These are phyloP conservation scores for Paecilomyces sp. DNA, from an alignment of 2,329 filamentous ascomycete genomes.

Conservation along the genomic window DNA sequence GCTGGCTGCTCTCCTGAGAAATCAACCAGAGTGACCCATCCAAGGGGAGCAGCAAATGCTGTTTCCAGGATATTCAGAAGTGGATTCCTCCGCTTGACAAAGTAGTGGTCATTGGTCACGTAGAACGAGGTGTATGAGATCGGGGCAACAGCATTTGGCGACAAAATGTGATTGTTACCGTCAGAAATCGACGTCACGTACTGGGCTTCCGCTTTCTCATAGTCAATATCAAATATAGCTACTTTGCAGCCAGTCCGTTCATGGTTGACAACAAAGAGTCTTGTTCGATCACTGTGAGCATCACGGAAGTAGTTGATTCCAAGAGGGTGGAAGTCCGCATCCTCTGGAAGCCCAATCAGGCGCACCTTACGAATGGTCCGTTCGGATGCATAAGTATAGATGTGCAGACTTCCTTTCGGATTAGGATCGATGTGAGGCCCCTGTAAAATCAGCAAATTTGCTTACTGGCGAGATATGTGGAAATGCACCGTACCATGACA, in stretches of 20 bases:
- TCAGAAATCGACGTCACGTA: conserved; percentile 9
- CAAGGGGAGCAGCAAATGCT: conserved; percentile 5
- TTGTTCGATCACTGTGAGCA: conserved; percentile 1
- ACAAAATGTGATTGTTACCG: conserved; percentile 7
- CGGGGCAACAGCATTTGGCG: conserved; percentile 8
- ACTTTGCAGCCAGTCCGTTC: conserved; percentile 5
- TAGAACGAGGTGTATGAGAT: conserved; percentile 12
- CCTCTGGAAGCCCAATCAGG: conserved; percentile 2
- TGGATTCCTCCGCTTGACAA: conserved; percentile 6
- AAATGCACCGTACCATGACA: conserved; percentile 5
- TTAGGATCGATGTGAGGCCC: conserved; percentile 3
- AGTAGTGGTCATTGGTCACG: conserved; percentile 10
- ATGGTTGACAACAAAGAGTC: conserved; percentile 11
- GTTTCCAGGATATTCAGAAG: conserved; percentile 8
- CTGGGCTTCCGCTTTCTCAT: conserved; percentile 7
- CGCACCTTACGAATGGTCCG: conserved; percentile 6
- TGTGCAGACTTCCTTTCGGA: conserved; percentile 5
- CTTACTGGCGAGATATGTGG: background rate
- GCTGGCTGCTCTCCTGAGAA: conserved; percentile 4
- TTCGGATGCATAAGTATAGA: conserved; percentile 9
- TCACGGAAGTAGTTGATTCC: conserved; percentile 9
- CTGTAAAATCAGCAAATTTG: background rate
- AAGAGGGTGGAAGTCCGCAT: conserved; percentile 7
- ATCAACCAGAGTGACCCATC: conserved; percentile 11
- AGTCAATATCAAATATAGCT: conserved; percentile 11